Conservation (phyloP, 1,284 basidiomycete genomes). For the Malassezia pachydermatis region DNA sequence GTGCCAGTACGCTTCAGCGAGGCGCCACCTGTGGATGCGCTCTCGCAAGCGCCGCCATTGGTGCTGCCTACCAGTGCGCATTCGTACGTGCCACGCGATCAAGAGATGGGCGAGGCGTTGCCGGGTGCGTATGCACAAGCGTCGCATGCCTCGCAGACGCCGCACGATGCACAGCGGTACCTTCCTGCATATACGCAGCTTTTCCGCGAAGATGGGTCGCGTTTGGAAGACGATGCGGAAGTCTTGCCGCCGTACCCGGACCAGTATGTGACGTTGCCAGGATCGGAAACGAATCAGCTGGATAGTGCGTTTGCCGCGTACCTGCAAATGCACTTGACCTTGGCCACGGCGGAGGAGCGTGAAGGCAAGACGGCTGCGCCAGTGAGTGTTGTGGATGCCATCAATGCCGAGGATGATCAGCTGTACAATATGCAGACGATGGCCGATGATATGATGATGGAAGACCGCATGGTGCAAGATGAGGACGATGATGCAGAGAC, state of each 20-base stretch:
- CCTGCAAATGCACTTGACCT: not conserved
- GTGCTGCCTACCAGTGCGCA: slow-evolving; percentile 9
- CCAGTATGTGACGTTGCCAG: too few species aligned
- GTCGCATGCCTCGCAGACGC: not conserved
- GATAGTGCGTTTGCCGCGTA: not conserved
- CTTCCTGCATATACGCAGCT: slow-evolving; percentile 46
- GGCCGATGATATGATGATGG: slow-evolving; percentile 5
- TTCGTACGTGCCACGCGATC: slow-evolving; percentile 6
- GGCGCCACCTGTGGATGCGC: slow-evolving; percentile 39
- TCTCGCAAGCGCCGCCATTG: slow-evolving; percentile 27
- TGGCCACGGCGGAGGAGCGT: slow-evolving; percentile 4
- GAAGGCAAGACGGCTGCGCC: slow-evolving; percentile 12
- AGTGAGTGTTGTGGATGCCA: slow-evolving; percentile 8
- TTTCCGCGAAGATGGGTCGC: slow-evolving; percentile 46
- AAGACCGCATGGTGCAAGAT: slow-evolving; percentile 1
- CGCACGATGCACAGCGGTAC: slow-evolving; percentile 8
- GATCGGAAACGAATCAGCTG: not conserved
- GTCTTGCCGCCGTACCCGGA: slow-evolving; percentile 43
- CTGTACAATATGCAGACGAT: not conserved
- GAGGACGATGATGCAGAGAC: not conserved
- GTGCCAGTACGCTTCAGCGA: slow-evolving; percentile 47
- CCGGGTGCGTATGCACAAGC: slow-evolving; percentile 10
- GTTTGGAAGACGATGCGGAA: slow-evolving; percentile 43
- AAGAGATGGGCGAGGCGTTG: not conserved
- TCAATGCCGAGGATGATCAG: slow-evolving; percentile 9